Evolutionary conservation across 192 early-diverging fungal genomes (phyloP).

Genomic region (Neocallimastix lanati): DNA sequence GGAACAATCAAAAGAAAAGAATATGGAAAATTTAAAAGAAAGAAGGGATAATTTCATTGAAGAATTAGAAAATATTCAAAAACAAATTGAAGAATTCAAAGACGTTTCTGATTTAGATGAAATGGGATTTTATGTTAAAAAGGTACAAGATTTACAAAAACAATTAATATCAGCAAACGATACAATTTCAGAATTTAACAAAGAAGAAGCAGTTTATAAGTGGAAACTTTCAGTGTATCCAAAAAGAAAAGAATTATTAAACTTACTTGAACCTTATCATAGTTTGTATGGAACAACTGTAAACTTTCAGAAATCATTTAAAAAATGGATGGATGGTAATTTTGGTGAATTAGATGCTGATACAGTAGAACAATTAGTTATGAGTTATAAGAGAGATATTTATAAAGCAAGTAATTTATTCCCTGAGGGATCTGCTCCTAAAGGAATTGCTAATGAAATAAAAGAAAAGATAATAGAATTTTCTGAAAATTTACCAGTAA

Average conservation of each 20-base stretch:
- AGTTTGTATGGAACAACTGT: constrained; percentile 39
- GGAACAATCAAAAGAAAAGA: constrained; percentile 27
- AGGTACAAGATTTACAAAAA: constrained; percentile 33
- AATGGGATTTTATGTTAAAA: constrained; percentile 50
- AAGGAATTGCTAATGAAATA: constrained; percentile 36
- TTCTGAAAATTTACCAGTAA: constrained; percentile 33
- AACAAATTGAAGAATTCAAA: constrained; percentile 36
- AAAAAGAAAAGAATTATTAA: constrained; percentile 29
- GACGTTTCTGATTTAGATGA: constrained; percentile 46
- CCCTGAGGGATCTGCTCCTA: constrained; percentile 27
- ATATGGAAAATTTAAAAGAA: constrained; percentile 25
- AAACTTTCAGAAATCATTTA: constrained; percentile 39
- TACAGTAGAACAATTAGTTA: constrained; percentile 30
- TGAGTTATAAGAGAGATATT: constrained; percentile 37
- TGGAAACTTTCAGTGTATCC: constrained; percentile 39
- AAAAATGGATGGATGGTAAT: constrained; percentile 45
- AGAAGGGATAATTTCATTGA: constrained; percentile 26
- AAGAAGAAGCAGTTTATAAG: constrained; percentile 36
- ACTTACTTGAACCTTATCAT: constrained; percentile 33
- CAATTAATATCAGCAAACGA: constrained; percentile 28
- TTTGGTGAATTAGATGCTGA: constrained; percentile 38
- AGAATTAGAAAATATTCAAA: constrained; percentile 32
- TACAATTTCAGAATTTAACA: constrained; percentile 39
- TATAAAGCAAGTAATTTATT: constrained; percentile 30
- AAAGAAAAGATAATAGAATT: constrained; percentile 47